Conservation (phyloP, 2,329 filamentous ascomycete species). For the Alternaria arborescens region DNA sequence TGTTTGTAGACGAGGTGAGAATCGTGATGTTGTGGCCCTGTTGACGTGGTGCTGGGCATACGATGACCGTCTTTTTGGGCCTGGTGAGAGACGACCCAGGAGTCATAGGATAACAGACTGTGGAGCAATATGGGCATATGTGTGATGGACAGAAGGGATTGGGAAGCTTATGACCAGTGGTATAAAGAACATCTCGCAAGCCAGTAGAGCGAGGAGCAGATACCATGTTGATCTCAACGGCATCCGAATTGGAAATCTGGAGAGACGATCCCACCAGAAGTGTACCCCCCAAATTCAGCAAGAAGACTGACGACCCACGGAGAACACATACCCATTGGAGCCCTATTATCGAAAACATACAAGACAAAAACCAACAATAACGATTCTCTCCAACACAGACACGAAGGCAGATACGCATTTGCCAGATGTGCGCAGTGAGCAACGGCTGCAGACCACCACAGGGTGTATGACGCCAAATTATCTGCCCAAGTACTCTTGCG, state of each 20-base stretch:
- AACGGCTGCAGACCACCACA: not conserved
- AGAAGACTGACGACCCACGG: not conserved
- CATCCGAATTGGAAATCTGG: not conserved
- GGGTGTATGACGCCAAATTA: not conserved
- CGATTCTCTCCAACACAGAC: not conserved
- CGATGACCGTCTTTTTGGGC: not conserved
- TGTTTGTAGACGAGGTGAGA: not conserved
- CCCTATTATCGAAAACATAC: not conserved
- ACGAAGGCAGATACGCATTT: not conserved
- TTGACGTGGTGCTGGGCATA: not conserved
- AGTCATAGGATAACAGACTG: not conserved
- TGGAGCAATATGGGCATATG: not conserved
- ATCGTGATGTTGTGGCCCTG: not conserved
- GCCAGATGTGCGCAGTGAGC: not conserved
- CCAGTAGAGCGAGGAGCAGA: not conserved
- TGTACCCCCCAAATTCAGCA: not conserved
- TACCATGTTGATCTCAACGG: not conserved
- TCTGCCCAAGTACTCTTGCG: not conserved
- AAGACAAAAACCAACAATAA: not conserved
- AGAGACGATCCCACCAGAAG: not conserved
- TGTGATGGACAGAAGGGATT: not conserved
- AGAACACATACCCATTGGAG: not conserved
- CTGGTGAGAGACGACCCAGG: slow-evolving; percentile 5
- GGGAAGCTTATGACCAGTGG: not conserved
- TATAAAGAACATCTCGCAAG: too few species aligned